phyloP scores from a whole-genome alignment of 331 rosid genomes.

The Telfairia occidentalis region DNA sequence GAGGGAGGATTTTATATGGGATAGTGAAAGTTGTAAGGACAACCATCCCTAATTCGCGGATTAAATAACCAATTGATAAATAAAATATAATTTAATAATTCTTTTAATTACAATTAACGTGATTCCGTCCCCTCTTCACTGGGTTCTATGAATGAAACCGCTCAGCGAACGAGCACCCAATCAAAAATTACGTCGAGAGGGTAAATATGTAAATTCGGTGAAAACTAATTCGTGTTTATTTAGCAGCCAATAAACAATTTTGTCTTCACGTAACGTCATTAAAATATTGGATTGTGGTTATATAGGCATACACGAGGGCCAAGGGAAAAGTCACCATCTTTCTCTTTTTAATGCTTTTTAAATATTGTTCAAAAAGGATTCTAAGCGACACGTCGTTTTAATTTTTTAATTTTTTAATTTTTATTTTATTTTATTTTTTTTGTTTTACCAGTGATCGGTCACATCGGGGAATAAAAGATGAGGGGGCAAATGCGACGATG shows the following conservation, averaged over 20 bases:
- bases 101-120: background rate
- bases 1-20: background rate
- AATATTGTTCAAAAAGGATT: background rate
- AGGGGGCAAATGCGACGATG: background rate
- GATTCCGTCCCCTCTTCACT: background rate
- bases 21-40: background rate
- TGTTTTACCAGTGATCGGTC: background rate
- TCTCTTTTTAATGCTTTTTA: background rate
- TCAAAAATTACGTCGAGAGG: background rate
- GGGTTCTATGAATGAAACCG: background rate
- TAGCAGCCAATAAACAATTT: background rate
- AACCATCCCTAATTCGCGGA: background rate
- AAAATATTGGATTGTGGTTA: conserved; percentile 8
- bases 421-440: background rate
- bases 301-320: conserved; percentile 7
- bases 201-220: background rate
- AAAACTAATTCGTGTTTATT: background rate
- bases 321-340: conserved; percentile 1
- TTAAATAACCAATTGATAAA: background rate
- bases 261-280: background rate
- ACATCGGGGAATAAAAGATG: background rate
- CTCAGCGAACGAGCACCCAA: background rate
- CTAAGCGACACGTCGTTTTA: conserved; percentile 3
- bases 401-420: background rate
- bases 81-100: background rate